These are phyloP conservation scores for Penicillium cosmopolitanum DNA, from an alignment of 495 filamentous ascomycete genomes.

Conservation along the genomic window DNA sequence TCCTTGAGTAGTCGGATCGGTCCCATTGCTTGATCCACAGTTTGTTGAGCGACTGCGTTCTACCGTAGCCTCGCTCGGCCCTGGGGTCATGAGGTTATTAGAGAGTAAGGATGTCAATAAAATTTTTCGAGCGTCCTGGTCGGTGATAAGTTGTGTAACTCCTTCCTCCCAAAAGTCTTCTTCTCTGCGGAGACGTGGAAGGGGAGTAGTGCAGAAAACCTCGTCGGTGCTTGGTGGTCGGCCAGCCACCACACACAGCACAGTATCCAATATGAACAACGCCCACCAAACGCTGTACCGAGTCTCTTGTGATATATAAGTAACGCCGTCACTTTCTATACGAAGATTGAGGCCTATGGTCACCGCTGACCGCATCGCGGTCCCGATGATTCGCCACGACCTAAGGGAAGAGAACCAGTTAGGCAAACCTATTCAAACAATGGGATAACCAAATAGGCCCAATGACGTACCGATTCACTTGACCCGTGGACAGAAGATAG, in stretches of 20 bases:
- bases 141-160: conserved; percentile 35
- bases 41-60: not conserved
- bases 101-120: conserved; percentile 23
- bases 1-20: conserved; percentile 6
- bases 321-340: conserved; percentile 53
- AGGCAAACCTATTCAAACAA: not conserved
- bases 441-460: not conserved
- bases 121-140: conserved; percentile 31
- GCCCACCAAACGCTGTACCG: conserved; percentile 54
- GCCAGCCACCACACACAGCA: conserved; percentile 62
- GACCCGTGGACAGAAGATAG: conserved; percentile 61
- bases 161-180: conserved; percentile 42
- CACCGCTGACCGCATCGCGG: conserved; percentile 61
- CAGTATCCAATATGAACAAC: conserved; percentile 59
- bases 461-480: conserved; percentile 58
- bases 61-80: conserved; percentile 4
- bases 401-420: conserved; percentile 22
- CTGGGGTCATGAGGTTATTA: conserved; percentile 1
- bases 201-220: conserved; percentile 60
- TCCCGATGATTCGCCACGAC: conserved; percentile 63
- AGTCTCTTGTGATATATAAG: conserved; percentile 51
- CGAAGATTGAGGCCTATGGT: conserved; percentile 65
- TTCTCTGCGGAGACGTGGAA: conserved; percentile 53
- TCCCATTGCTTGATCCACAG: not conserved
- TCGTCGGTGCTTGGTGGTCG: conserved; percentile 58